Conservation (phyloP, 345 rosid genomes). For the Citrus sp. region DNA sequence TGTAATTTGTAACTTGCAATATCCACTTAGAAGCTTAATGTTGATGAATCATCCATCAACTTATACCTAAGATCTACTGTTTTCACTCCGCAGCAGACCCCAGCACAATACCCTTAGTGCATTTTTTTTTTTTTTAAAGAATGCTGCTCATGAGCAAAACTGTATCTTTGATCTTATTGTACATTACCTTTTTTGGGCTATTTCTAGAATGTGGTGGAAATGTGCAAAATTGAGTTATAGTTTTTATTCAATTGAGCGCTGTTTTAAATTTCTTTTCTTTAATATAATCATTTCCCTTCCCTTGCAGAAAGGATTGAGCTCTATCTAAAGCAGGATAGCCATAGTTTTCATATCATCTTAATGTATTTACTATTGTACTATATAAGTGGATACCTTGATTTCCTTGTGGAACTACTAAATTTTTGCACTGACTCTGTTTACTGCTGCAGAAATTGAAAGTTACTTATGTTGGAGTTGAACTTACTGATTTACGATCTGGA, state of each 20-base stretch:
- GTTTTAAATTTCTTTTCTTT: not conserved
- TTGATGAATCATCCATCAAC: not conserved
- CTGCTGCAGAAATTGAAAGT: slow-evolving; percentile 76
- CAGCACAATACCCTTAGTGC: not conserved
- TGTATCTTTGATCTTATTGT: not conserved
- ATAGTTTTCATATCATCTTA: not conserved
- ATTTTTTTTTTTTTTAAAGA: not conserved
- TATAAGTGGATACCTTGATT: not conserved
- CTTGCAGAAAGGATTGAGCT: not conserved
- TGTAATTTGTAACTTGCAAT: not conserved
- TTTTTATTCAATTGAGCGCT: not conserved
- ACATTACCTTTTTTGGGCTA: not conserved
- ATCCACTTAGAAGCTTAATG: not conserved
- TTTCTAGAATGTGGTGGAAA: not conserved
- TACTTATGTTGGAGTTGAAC: slow-evolving; percentile 85
- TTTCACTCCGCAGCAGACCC: not conserved
- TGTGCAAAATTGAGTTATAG: not conserved
- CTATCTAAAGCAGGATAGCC: not conserved
- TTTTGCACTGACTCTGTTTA: slow-evolving; percentile 2
- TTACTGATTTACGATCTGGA: slow-evolving; percentile 71
- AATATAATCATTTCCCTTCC: not conserved
- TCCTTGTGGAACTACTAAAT: not conserved
- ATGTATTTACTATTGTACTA: not conserved
- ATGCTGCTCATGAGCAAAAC: not conserved
- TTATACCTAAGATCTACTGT: not conserved